phyloP scores from a whole-genome alignment of 2,329 filamentous ascomycete species.

The Penicillium sp. region DNA sequence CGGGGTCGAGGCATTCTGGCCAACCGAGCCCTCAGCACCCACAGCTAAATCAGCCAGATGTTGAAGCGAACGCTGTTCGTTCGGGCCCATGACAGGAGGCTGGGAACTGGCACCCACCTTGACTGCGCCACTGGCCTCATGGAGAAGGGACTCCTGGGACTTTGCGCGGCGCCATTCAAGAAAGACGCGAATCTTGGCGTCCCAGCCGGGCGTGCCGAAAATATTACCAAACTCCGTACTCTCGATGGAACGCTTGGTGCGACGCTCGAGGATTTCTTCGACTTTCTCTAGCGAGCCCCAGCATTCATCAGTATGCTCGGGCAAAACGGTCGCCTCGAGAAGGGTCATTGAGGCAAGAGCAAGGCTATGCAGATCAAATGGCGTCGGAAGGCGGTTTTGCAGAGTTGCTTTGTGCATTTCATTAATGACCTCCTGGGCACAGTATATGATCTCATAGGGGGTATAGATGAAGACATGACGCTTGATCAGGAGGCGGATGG shows the following conservation, averaged over 20 bases:
- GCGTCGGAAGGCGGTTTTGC: slow-evolving; percentile 38
- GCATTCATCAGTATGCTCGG: slow-evolving; percentile 43
- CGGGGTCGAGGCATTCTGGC: slow-evolving; percentile 35
- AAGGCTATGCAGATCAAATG: slow-evolving; percentile 48
- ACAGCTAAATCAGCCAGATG: slow-evolving; percentile 50
- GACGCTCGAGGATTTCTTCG: slow-evolving; percentile 53
- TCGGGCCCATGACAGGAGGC: slow-evolving; percentile 45
- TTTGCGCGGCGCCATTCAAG: slow-evolving; percentile 45
- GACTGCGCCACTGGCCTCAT: slow-evolving; percentile 26
- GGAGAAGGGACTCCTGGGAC: slow-evolving; percentile 38
- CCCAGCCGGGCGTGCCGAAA: slow-evolving; percentile 46
- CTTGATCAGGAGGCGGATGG: slow-evolving; percentile 46
- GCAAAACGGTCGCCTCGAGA: slow-evolving; percentile 47
- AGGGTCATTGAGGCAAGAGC: slow-evolving; percentile 48
- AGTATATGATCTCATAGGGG: slow-evolving; percentile 47
- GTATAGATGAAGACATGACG: slow-evolving; percentile 48
- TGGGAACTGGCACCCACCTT: slow-evolving; percentile 25
- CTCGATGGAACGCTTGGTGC: slow-evolving; percentile 40
- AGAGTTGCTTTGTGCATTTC: slow-evolving; percentile 43
- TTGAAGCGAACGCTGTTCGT: slow-evolving; percentile 50
- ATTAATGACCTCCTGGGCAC: slow-evolving; percentile 45
- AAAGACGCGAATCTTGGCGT: slow-evolving; percentile 46
- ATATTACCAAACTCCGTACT: slow-evolving; percentile 44
- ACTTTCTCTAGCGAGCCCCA: slow-evolving; percentile 54
- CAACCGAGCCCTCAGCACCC: slow-evolving; percentile 45